A percentile compares a stretch with the other conserved stretches of the same genome.
Conservation (phyloP, 2,329 filamentous ascomycete species). For the Dactylellina sp. region DNA sequence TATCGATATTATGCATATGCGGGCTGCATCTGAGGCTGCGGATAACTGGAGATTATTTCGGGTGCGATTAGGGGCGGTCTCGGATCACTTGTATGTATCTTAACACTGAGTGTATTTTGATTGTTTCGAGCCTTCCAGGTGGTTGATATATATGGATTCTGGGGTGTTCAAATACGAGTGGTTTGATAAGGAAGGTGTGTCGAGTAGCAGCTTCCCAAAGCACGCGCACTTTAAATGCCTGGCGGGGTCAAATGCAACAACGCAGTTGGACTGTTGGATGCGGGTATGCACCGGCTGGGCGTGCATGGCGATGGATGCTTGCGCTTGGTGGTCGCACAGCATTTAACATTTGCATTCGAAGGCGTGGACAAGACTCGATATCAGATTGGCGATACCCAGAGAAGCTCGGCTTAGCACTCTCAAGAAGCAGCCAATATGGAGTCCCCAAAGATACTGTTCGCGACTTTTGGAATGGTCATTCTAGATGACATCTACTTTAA, state of each 20-base stretch:
- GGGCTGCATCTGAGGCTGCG: not conserved
- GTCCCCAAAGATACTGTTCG: constrained; percentile 20
- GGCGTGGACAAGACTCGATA: no score
- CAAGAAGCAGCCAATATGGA: constrained; percentile 13
- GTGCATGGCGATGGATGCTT: not conserved
- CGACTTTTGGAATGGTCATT: constrained; percentile 47
- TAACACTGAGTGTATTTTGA: not conserved
- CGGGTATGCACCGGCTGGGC: no score
- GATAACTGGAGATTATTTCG: no score
- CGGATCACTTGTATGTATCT: not conserved
- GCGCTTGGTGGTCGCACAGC: constrained; percentile 21
- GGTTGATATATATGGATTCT: not conserved
- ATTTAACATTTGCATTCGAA: not conserved
- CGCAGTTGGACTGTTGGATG: not conserved
- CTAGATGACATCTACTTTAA: constrained; percentile 46
- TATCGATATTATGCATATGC: no score
- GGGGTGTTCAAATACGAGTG: constrained; percentile 6
- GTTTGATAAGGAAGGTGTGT: constrained; percentile 48
- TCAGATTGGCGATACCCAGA: not conserved
- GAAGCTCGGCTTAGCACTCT: not conserved
- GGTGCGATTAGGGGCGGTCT: not conserved
- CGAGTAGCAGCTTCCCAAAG: constrained; percentile 42
- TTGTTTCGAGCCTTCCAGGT: not conserved
- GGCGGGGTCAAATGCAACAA: constrained; percentile 4
- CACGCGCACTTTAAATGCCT: not conserved